phyloP scores from a whole-genome alignment of 768 basidiomycete genomes.

The Hericium alpestre region DNA sequence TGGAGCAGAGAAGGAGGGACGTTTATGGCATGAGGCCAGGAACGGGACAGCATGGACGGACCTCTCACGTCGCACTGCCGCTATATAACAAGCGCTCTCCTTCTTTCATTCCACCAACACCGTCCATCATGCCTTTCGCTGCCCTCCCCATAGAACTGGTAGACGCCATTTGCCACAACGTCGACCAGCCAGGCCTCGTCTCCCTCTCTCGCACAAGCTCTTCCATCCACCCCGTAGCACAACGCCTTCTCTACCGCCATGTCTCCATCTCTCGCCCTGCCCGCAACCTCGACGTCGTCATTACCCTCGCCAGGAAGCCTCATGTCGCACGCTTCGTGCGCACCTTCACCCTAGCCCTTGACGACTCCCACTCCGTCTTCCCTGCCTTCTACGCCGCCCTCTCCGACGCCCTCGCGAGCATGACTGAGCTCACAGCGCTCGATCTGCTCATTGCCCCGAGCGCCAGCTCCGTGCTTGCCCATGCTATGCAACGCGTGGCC shows the following conservation, averaged over 20 bases:
- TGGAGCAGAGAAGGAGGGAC: not conserved
- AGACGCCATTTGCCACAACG: slow-evolving; percentile 32
- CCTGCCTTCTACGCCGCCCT: slow-evolving; percentile 39
- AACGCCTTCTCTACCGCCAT: slow-evolving; percentile 53
- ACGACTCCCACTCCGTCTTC: slow-evolving; percentile 30
- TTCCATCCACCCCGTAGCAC: slow-evolving; percentile 37
- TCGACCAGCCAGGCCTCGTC: slow-evolving; percentile 30
- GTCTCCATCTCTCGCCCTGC: slow-evolving; percentile 35
- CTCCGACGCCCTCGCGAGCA: slow-evolving; percentile 42
- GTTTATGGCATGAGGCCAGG: not conserved
- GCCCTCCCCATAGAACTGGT: slow-evolving; percentile 54
- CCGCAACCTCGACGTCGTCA: slow-evolving; percentile 37
- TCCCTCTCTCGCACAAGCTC: slow-evolving; percentile 36
- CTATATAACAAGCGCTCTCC: not conserved
- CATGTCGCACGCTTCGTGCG: slow-evolving; percentile 52
- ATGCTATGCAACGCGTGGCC: slow-evolving; percentile 10
- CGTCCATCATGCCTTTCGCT: slow-evolving; percentile 32
- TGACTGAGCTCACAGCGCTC: slow-evolving; percentile 51
- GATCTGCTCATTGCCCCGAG: slow-evolving; percentile 35
- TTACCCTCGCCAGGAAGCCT: slow-evolving; percentile 47
- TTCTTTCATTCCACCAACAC: not conserved
- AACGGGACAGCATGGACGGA: not conserved
- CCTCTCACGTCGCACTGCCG: not conserved
- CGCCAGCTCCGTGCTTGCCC: slow-evolving; percentile 43
- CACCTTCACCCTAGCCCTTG: slow-evolving; percentile 45